Conservation (phyloP, 139 green algal genomes). For the Zygnema cylindricum region DNA sequence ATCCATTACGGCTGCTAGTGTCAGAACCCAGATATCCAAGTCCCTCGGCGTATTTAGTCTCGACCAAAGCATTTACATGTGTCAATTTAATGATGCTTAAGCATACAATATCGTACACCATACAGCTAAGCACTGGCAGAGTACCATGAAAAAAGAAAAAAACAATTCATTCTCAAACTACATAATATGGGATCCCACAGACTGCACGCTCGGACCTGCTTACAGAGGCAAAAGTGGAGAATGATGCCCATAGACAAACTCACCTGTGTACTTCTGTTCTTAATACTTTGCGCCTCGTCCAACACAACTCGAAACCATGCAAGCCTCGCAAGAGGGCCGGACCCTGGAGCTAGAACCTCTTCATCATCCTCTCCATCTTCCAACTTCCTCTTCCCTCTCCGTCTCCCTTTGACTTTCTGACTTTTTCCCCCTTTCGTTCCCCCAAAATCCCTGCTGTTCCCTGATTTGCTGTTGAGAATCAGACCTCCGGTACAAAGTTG, state of each 20-base stretch:
- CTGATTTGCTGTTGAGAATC: slow-evolving; percentile 55
- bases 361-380: slow-evolving; percentile 6
- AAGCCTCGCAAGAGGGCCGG: slow-evolving; percentile 33
- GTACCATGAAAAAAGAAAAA: too few relatives aligned
- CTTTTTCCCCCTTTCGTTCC: neutral
- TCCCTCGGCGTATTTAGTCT: too few relatives aligned
- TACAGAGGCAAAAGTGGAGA: slow-evolving; percentile 17
- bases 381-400: neutral
- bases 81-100: too few relatives aligned
- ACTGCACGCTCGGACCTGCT: too few relatives aligned
- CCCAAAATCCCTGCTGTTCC: neutral
- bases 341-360: neutral
- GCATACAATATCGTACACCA: too few relatives aligned
- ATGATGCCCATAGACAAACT: neutral
- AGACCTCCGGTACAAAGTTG: neutral
- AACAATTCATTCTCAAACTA: too few relatives aligned
- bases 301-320: slow-evolving; percentile 78
- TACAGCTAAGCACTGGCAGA: too few relatives aligned
- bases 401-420: slow-evolving; percentile 17
- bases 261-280: slow-evolving; percentile 75
- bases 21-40: too few relatives aligned
- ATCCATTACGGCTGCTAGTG: too few relatives aligned
- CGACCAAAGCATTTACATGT: too few relatives aligned
- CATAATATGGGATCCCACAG: too few relatives aligned
- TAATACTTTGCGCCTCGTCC: slow-evolving; percentile 92